A percentile compares a stretch with the other conserved stretches of the same genome.
These are phyloP conservation scores for Termitomyces sp. DNA, from an alignment of 768 basidiomycete species.

Conservation along the genomic window DNA sequence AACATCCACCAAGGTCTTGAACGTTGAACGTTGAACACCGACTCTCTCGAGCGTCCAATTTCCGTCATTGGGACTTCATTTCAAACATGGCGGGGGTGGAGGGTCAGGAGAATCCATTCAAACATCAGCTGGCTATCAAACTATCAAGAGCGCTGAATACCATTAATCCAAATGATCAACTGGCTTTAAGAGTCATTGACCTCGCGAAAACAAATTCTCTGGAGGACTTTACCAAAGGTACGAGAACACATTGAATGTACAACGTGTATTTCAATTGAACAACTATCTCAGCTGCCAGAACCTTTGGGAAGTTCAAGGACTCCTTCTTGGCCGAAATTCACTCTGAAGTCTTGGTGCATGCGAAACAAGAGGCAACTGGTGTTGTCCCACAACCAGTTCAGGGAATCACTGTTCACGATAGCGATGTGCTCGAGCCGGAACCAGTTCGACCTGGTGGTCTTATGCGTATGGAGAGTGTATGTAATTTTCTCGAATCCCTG, in stretches of 20 bases:
- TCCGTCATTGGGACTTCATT: not conserved
- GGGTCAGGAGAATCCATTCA: conserved; percentile 42
- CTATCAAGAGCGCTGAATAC: conserved; percentile 79
- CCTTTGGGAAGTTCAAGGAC: conserved; percentile 86
- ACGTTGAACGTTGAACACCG: not conserved
- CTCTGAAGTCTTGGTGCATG: conserved; percentile 73
- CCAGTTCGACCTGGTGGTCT: conserved; percentile 77
- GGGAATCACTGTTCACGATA: conserved; percentile 76
- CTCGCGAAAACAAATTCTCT: conserved; percentile 71
- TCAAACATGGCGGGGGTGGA: not conserved
- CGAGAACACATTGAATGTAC: conserved; percentile 17
- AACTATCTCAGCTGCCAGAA: conserved; percentile 54
- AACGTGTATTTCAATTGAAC: conserved; percentile 4
- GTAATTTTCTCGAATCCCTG: conserved; percentile 17
- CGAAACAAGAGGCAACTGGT: conserved; percentile 60
- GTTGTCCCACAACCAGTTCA: conserved; percentile 57
- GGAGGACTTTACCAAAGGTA: conserved; percentile 70
- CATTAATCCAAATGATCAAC: conserved; percentile 79
- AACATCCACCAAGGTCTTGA: not conserved
- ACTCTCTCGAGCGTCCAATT: not conserved
- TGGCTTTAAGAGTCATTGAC: conserved; percentile 77
- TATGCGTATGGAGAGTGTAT: conserved; percentile 61
- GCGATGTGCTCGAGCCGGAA: conserved; percentile 83
- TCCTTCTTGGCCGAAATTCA: conserved; percentile 78
- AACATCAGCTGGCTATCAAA: conserved; percentile 71